Conservation (phyloP, 2,329 filamentous ascomycete genomes). For the Pseudogymnoascus sp. region DNA sequence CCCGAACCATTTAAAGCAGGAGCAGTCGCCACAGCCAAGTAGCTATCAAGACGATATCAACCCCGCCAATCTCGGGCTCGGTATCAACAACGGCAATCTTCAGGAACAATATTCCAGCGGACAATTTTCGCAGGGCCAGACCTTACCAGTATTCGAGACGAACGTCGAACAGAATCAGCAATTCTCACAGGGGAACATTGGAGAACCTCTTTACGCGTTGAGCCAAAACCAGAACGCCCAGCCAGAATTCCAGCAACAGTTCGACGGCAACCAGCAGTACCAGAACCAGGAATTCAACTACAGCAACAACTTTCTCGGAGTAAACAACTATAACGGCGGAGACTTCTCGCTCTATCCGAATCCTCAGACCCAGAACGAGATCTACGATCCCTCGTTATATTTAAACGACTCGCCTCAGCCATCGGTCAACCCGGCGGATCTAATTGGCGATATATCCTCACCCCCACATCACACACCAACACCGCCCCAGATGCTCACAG, state of each 20-base stretch:
- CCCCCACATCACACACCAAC: slow-evolving; percentile 25
- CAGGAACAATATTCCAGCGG: slow-evolving; percentile 23
- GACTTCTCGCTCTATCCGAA: slow-evolving; percentile 62
- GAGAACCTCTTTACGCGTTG: slow-evolving; percentile 20
- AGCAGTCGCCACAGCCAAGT: background rate
- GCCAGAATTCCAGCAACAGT: slow-evolving; percentile 22
- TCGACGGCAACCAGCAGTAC: slow-evolving; percentile 37
- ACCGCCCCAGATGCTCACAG: slow-evolving; percentile 24
- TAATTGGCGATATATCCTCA: slow-evolving; percentile 44
- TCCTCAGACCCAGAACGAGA: slow-evolving; percentile 44
- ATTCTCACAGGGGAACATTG: slow-evolving; percentile 24
- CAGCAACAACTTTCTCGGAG: slow-evolving; percentile 35
- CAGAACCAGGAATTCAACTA: slow-evolving; percentile 39
- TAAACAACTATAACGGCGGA: slow-evolving; percentile 45
- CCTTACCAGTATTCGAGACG: slow-evolving; percentile 31
- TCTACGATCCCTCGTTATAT: slow-evolving; percentile 57
- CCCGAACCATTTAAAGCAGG: slow-evolving; percentile 4
- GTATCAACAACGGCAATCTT: background rate
- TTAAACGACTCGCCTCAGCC: slow-evolving; percentile 40
- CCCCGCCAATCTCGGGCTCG: background rate
- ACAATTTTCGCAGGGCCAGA: slow-evolving; percentile 37
- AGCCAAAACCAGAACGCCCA: slow-evolving; percentile 23
- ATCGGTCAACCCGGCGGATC: slow-evolving; percentile 38
- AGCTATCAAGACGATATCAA: slow-evolving; percentile 8
- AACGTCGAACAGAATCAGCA: slow-evolving; percentile 34